Conservation (phyloP, 179 eudicot genomes). For the Camellia oleifera region DNA sequence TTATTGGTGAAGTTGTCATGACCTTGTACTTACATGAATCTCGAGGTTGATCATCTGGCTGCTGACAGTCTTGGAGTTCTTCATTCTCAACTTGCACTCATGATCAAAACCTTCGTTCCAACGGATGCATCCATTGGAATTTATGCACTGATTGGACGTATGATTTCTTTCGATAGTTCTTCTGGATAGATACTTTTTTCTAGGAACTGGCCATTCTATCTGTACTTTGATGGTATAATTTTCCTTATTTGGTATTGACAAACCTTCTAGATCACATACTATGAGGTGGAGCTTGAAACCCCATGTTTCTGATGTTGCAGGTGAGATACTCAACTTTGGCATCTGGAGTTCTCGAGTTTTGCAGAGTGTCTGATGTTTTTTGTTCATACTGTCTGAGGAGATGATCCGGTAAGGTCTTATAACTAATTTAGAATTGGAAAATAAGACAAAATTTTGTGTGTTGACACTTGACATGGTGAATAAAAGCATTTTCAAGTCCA, state of each 20-base stretch:
- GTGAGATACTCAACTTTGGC: constrained; percentile 14
- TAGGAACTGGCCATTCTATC: constrained; percentile 17
- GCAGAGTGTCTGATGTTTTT: neutral
- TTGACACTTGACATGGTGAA: constrained; percentile 16
- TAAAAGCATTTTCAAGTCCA: constrained; percentile 4
- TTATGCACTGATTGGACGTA: constrained; percentile 19
- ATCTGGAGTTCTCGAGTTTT: constrained; percentile 13
- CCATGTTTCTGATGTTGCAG: constrained; percentile 15
- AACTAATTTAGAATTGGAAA: neutral
- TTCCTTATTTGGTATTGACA: constrained; percentile 7
- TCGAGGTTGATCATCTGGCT: constrained; percentile 17
- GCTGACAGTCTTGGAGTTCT: constrained; percentile 11
- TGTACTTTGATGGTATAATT: constrained; percentile 18
- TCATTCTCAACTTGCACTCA: constrained; percentile 15
- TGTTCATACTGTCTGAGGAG: neutral
- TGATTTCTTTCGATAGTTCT: constrained; percentile 11
- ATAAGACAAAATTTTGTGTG: neutral
- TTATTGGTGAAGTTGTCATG: neutral
- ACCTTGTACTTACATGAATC: constrained; percentile 24
- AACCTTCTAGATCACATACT: constrained; percentile 22
- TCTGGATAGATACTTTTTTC: constrained; percentile 4
- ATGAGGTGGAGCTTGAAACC: constrained; percentile 23
- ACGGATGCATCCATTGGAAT: constrained; percentile 16
- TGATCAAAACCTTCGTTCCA: constrained; percentile 28
- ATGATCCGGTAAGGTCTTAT: neutral